These are phyloP conservation scores for Fusarium abutilonis DNA, from an alignment of 2,329 filamentous ascomycete species.

Conservation along the genomic window DNA sequence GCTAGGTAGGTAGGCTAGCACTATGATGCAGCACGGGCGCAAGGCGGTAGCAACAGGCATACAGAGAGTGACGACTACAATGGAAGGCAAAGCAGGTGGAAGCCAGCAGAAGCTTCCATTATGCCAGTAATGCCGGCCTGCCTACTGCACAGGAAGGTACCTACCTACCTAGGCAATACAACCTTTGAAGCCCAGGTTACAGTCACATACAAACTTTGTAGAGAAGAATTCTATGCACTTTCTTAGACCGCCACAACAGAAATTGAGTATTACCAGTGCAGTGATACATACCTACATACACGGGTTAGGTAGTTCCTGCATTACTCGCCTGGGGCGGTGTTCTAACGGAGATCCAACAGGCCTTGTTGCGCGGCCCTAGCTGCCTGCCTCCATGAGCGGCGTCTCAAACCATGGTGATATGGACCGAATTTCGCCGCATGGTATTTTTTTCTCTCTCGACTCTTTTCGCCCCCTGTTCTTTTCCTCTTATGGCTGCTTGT, in stretches of 20 bases:
- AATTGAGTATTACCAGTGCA: background rate
- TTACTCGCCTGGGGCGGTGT: slow-evolving; percentile 14
- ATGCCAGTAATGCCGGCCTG: no score
- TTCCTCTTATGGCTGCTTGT: background rate
- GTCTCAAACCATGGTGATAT: slow-evolving; percentile 9
- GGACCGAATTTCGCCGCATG: slow-evolving; percentile 6
- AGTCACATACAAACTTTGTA: background rate
- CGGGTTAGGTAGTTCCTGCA: slow-evolving; percentile 16
- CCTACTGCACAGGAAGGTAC: no score
- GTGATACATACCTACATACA: no score
- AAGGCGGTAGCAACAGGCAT: slow-evolving; percentile 41
- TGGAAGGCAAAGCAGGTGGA: slow-evolving; percentile 38
- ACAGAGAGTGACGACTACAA: slow-evolving; percentile 43
- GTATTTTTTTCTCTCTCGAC: background rate
- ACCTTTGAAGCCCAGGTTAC: background rate
- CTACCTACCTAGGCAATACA: background rate
- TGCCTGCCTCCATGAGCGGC: slow-evolving; percentile 15
- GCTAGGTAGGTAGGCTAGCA: slow-evolving; percentile 33
- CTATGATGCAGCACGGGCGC: slow-evolving; percentile 42
- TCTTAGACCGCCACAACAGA: slow-evolving; percentile 14
- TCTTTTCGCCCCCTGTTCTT: background rate
- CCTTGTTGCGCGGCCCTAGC: slow-evolving; percentile 27
- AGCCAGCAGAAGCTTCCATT: slow-evolving; percentile 40
- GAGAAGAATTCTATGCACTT: no score
- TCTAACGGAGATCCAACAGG: slow-evolving; percentile 18